phyloP scores from a whole-genome alignment of 78 protist genomes.

The Dictyostelium citrinum region DNA sequence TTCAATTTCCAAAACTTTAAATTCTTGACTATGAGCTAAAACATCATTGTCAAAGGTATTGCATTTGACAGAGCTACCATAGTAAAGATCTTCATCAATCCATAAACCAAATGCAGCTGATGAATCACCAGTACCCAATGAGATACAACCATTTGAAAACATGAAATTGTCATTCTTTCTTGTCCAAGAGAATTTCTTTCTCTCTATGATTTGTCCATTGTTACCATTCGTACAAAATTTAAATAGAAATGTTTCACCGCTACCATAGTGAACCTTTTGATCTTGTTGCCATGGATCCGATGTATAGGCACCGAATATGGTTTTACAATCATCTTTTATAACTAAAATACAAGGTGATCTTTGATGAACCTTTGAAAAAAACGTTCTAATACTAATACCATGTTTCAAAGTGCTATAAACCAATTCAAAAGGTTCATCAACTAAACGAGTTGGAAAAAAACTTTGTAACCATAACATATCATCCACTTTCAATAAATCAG shows the following conservation, averaged over 20 bases:
- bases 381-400: constrained; percentile 61
- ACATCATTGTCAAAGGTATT: constrained; percentile 52
- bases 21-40: constrained; percentile 20
- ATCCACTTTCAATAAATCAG: constrained; percentile 5
- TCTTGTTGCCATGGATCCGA: constrained; percentile 73
- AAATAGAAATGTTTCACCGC: constrained; percentile 63
- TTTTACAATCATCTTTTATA: constrained; percentile 29
- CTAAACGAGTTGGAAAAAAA: constrained; percentile 23
- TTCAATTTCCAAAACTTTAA: constrained; percentile 52
- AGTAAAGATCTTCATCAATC: constrained; percentile 70
- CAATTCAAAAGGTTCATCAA: constrained; percentile 50
- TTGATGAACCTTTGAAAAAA: constrained; percentile 18
- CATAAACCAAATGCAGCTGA: constrained; percentile 63
- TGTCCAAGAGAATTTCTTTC: constrained; percentile 62
- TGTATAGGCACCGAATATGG: constrained; percentile 56
- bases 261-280: constrained; percentile 56
- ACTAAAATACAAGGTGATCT: constrained; percentile 61
- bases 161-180: constrained; percentile 55
- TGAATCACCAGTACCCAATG: constrained; percentile 52
- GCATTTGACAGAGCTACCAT: constrained; percentile 26
- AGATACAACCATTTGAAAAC: constrained; percentile 29
- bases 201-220: background rate
- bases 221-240: background rate
- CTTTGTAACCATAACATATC: constrained; percentile 60
- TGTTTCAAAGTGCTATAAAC: constrained; percentile 28